Evolutionary conservation across 441 rosid genomes (phyloP), one percentile per base, ranked within the genome.

Genomic region (Populus hybrid): DNA sequence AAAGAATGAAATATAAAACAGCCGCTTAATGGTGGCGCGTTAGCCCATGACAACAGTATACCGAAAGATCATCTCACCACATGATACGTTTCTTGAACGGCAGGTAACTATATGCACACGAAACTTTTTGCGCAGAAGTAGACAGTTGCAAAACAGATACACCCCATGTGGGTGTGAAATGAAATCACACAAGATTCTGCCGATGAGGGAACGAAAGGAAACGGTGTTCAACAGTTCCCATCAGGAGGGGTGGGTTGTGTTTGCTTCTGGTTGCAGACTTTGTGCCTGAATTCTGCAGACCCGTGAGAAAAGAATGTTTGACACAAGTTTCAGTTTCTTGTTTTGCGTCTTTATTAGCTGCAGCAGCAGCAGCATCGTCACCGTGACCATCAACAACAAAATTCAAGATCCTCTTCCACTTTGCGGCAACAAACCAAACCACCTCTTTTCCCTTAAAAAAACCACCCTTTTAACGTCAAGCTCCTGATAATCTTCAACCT

Each of bases 201-300:
- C 80, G 75, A 40, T 61, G 80, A 61, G n/a, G 63, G 5, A 40
- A 46, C 10, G 35, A 21, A 24, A 10, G 11, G 38, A 21, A 61
- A 74, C 32, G 50, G 16, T 77, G 75, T 78, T 67, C 50, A 72
- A 79, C 86, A 57, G 77, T 86, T 82, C 12, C 67, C 67, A 35
- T 46, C 66, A 75, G 64, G 75, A 80, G 64, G 81, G 67, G 63
- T 57, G 21, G 18, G 79, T 82, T 68, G 75, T 70, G 77, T 79
- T 82, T 71, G 65, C 71, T 85, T 82, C 82, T 81, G 19, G 83
- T 84, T 84, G 86, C 91, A 83, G 81, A 81, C 76, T 80, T 87
- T 79, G 75, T 85, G 89, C 89, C 87, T 84, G 83, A 82, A 75
- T 83, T 82, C 80, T 80, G 89, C 87, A 79, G 84, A 63, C 78